Conservation (phyloP, 2,329 filamentous ascomycete genomes). For the Dothistroma septosporum region DNA sequence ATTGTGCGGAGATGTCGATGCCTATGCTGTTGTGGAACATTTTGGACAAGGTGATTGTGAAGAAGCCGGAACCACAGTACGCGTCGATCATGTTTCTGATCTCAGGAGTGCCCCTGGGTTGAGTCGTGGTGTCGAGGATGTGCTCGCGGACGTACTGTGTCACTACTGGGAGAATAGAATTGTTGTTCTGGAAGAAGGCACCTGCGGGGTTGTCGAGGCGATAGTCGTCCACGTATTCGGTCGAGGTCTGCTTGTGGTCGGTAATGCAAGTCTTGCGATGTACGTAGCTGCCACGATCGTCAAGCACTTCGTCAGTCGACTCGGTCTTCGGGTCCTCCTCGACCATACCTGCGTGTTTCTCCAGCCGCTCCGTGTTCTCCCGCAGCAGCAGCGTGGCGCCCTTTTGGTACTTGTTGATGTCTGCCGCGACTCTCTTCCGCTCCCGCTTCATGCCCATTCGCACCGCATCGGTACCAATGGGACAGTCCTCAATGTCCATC, state of each 20-base stretch:
- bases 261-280: constrained; percentile 88
- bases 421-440: constrained; percentile 66
- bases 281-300: constrained; percentile 57
- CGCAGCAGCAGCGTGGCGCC: constrained; percentile 87
- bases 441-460: constrained; percentile 74
- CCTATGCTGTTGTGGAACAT: constrained; percentile 77
- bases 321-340: constrained; percentile 34
- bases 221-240: constrained; percentile 82
- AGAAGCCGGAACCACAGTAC: constrained; percentile 94
- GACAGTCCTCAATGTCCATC: constrained; percentile 95
- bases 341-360: constrained; percentile 40
- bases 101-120: constrained; percentile 29
- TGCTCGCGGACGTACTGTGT: constrained; percentile 80
- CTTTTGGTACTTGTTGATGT: constrained; percentile 67
- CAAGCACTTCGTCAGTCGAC: constrained; percentile 45
- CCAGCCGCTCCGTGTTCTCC: constrained; percentile 70
- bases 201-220: constrained; percentile 88
- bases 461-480: constrained; percentile 85
- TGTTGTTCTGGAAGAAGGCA: constrained; percentile 99
- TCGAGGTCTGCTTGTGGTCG: constrained; percentile 73
- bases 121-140: constrained; percentile 51
- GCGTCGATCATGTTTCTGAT: constrained; percentile 93
- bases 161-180: constrained; percentile 85
- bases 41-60: constrained; percentile 86
- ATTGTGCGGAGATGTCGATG: constrained; percentile 80